These are phyloP conservation scores for Cubamyces lactineus DNA, from an alignment of 768 basidiomycete species.

Conservation along the genomic window DNA sequence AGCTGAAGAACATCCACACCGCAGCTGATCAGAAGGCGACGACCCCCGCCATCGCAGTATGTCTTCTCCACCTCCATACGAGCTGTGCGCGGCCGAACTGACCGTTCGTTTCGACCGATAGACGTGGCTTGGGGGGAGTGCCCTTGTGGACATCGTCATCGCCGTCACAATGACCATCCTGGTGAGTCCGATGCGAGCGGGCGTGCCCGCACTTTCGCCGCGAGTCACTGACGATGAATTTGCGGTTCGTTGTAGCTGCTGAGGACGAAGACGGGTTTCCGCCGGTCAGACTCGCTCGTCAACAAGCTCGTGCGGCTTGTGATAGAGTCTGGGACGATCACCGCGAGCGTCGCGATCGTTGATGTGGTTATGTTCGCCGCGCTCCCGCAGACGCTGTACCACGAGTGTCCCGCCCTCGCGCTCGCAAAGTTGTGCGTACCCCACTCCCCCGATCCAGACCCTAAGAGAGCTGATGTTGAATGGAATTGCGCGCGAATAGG, in stretches of 20 bases:
- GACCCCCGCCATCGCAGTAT: background rate
- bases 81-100: no score
- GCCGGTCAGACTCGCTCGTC: conserved; percentile 6
- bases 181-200: background rate
- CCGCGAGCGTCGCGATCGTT: conserved; percentile 11
- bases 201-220: no score
- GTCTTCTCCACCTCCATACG: no score
- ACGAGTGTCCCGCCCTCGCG: background rate
- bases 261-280: conserved; percentile 11
- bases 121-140: conserved; percentile 2
- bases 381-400: background rate
- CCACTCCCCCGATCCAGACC: no score
- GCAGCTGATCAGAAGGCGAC: background rate
- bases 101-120: background rate
- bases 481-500: no score
- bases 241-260: conserved; percentile 2
- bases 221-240: no score
- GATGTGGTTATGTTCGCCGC: background rate
- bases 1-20: conserved; percentile 5
- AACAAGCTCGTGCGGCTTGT: conserved; percentile 12
- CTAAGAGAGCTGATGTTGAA: no score
- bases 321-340: conserved; percentile 15
- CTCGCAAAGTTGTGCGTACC: conserved; percentile 1
- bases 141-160: conserved; percentile 16
- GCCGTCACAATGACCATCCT: conserved; percentile 13